Evolutionary conservation across 2,329 filamentous ascomycete species (phyloP), one percentile per base, ranked within the genome.

Genomic region (Botrytis squamosa): DNA sequence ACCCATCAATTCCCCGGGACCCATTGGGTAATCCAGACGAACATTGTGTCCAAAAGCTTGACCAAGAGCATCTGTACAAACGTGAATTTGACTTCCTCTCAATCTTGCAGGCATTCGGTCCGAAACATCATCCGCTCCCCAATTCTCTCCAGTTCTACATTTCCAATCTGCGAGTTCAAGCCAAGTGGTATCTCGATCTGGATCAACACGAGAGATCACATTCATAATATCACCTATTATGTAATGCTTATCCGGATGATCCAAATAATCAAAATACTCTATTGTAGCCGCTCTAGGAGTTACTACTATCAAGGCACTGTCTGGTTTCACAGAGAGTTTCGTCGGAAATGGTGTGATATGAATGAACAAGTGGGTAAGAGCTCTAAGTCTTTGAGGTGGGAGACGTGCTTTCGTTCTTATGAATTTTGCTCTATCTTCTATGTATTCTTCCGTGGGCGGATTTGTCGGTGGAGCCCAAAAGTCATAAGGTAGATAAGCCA

Each of bases 111-210:
- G 9, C 0, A 29, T 29, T 25, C 44, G 22, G 3, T 36, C 46
- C 3, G 2, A 7, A 10, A 49, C n/a, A 10, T 16, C 5, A 2
- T 1, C 0, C 29, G 33, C 22, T 38, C 66, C 65, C 20, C 8
- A n/a, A 10, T 38, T 42, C 12, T 52, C 16, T 18, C 66, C 66
- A 22, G 49, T 52, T 25, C 66, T 42, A 33, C 25, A 57, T 68
- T 68, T 68, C 66, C 66, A 68, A 55, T 68, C 66, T 14, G 36
- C 66, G 36, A 68, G 38, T 6, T 68, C 66, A 12, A 68, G 38
- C 66, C 66, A 68, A 22, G 66, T 42, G 3, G 25, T 42, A 42
- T 42, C 25, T 4, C 49, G 18, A 14, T 55, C 49, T 20, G 49
- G 25, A 42, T 68, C 66, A 9, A 68, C 66, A 38, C 66, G 66